A percentile compares a stretch with the other conserved stretches of the same genome.
These are phyloP conservation scores for Penicillium ochrochloron DNA, from an alignment of 495 filamentous ascomycete species.

Conservation along the genomic window DNA sequence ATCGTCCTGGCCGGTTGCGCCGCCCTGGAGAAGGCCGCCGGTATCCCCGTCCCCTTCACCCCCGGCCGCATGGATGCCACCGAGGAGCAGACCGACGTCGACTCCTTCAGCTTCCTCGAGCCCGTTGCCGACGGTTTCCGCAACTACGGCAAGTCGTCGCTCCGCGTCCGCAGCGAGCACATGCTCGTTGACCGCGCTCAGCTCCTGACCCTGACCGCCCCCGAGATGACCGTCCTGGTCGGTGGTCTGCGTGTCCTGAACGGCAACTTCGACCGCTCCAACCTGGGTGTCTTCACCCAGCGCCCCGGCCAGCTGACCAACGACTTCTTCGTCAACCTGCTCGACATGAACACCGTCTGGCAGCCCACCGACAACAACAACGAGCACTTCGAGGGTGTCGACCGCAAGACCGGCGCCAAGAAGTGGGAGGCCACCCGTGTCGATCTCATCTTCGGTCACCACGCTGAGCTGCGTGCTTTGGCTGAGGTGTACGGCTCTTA, in stretches of 20 bases:
- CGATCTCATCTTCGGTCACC: constrained; percentile 72
- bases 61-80: constrained; percentile 58
- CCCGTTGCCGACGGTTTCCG: constrained; percentile 72
- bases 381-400: constrained; percentile 64
- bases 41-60: constrained; percentile 48
- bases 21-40: constrained; percentile 49
- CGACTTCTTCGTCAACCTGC: constrained; percentile 77
- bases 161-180: constrained; percentile 64
- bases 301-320: constrained; percentile 68
- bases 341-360: constrained; percentile 68
- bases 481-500: constrained; percentile 66
- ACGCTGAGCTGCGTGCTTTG: constrained; percentile 70
- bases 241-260: constrained; percentile 69
- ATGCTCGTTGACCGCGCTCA: constrained; percentile 70
- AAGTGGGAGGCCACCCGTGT: constrained; percentile 71
- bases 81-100: constrained; percentile 66
- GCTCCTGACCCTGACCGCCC: constrained; percentile 67
- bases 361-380: constrained; percentile 50
- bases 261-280: constrained; percentile 68
- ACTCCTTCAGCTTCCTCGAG: constrained; percentile 65
- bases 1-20: constrained; percentile 66
- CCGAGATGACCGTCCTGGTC: constrained; percentile 68
- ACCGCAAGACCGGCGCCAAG: constrained; percentile 68
- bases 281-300: constrained; percentile 64
- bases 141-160: constrained; percentile 66